A percentile compares a stretch with the other conserved stretches of the same genome.
Evolutionary conservation across 768 basidiomycete genomes (phyloP).

Genomic region (Trametopsis cervina): DNA sequence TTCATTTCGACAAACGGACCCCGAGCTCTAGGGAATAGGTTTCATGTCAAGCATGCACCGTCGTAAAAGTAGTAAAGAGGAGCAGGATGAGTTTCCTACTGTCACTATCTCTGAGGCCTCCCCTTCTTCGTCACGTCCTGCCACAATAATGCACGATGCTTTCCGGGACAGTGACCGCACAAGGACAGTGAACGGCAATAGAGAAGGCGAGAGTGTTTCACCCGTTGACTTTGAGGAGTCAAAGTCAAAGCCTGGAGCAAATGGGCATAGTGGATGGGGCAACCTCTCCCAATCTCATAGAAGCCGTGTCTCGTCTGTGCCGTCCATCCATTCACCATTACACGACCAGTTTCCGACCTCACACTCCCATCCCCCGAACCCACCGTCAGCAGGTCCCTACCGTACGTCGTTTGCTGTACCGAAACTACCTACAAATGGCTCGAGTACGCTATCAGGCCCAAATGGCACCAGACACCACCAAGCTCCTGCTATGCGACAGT

Average conservation of each 20-base stretch:
- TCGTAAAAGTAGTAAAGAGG: slow-evolving; percentile 31
- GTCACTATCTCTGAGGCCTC: neutral
- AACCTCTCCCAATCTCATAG: slow-evolving; percentile 11
- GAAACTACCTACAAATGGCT: slow-evolving; percentile 13
- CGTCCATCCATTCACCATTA: slow-evolving; percentile 14
- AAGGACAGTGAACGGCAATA: neutral
- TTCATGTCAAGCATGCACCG: slow-evolving; percentile 22
- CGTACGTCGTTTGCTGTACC: slow-evolving; percentile 21
- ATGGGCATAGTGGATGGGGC: slow-evolving; percentile 3
- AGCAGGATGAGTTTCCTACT: slow-evolving; percentile 22
- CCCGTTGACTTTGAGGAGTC: neutral
- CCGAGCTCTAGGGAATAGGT: no score
- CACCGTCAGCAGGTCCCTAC: slow-evolving; percentile 25
- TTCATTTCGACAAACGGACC: no score
- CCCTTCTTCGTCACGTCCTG: neutral
- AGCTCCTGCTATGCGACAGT: slow-evolving; percentile 22
- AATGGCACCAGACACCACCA: slow-evolving; percentile 14
- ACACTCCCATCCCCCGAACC: slow-evolving; percentile 17
- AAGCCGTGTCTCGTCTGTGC: slow-evolving; percentile 20
- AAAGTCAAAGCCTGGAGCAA: neutral
- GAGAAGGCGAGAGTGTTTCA: neutral
- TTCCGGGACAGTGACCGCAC: neutral
- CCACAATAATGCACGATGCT: neutral
- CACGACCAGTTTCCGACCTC: slow-evolving; percentile 13
- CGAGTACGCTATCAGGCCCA: slow-evolving; percentile 2